Base-by-base conservation (phyloP, 352 stramenopile genomes). In the Globisporangium cylindrosporum region DNA sequence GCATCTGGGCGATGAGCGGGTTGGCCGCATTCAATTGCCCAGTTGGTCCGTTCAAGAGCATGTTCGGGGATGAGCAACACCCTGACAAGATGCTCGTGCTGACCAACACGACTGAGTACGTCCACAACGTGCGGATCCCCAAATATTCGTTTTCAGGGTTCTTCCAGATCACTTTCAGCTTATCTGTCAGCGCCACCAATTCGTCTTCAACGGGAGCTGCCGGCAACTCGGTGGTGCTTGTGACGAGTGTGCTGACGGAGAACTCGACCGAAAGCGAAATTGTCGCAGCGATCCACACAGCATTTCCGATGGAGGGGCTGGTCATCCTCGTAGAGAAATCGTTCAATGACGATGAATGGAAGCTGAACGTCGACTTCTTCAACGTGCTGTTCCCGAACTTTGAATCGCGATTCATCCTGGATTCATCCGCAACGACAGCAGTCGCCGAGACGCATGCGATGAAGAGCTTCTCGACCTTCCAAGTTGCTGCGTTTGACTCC, bases 1-100 rank as follows among this genome's bases (percentile, higher is more conserved):
- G 25, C 15, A 71, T 60, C 10, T 27, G 20, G 2, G 62, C 67
- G 27, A 29, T 77, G 18, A 75, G 66, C 32, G 73, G 68, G 20
- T 20, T 80, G 10, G 53, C 68, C 4, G 51, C 24, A 0, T 29
- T 34, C 4, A 54, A 57, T 8, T 80, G 71, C 54, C 73, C 73
- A 5, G 70, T 80, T 29, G 71, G 73, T 14, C 61, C 71, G 4
- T 46, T 77, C 5, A 43, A 69, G 22, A 55, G 48, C 5, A 25
- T 71, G 5, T 49, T 46, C 20, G 7, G 25, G 4, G n/a, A 66
- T 1, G 4, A 32, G 0, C 14, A 6, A 4, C 60, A 22, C 4
- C 4, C 34, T 1, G 4, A n/a, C 7, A 66, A 67, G 57, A 70
- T 73, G 64, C 15, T 79, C 20, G 49, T 64, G 51, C 64, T 79